These are phyloP conservation scores for Leptodermis oblonga DNA, from an alignment of 257 asterid species.

Conservation along the genomic window DNA sequence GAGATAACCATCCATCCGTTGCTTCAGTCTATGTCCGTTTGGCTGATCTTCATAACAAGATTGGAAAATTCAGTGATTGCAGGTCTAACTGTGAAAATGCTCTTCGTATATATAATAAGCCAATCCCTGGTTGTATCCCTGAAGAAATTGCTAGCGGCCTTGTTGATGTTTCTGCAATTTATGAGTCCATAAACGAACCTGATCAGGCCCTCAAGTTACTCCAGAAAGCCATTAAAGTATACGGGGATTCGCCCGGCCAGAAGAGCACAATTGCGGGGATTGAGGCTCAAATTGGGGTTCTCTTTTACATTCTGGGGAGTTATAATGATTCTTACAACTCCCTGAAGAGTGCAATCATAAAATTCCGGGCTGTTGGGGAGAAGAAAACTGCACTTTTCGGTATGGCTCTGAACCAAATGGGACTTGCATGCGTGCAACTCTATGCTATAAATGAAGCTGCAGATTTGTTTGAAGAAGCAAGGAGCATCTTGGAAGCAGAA, in stretches of 20 bases:
- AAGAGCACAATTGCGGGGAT: slow-evolving; percentile 37
- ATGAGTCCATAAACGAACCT: slow-evolving; percentile 38
- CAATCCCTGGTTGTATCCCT: slow-evolving; percentile 37
- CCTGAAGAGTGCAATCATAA: slow-evolving; percentile 30
- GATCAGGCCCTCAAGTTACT: slow-evolving; percentile 39
- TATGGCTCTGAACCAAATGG: slow-evolving; percentile 42
- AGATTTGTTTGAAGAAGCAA: slow-evolving; percentile 45
- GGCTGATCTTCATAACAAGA: slow-evolving; percentile 78
- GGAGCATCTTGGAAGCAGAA: slow-evolving; percentile 37
- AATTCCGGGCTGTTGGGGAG: slow-evolving; percentile 38
- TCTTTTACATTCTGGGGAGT: slow-evolving; percentile 37
- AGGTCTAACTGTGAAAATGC: slow-evolving; percentile 72
- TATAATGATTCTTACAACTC: slow-evolving; percentile 35
- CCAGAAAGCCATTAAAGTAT: slow-evolving; percentile 33
- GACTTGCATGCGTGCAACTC: slow-evolving; percentile 41
- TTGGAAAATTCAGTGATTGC: slow-evolving; percentile 69
- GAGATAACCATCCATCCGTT: slow-evolving; percentile 66
- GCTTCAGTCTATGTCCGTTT: slow-evolving; percentile 77
- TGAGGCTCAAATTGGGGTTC: slow-evolving; percentile 46
- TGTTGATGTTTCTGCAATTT: slow-evolving; percentile 39
- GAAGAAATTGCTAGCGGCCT: slow-evolving; percentile 87
- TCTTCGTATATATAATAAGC: slow-evolving; percentile 56
- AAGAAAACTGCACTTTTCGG: slow-evolving; percentile 41
- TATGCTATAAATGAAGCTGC: slow-evolving; percentile 43
- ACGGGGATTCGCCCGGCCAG: slow-evolving; percentile 34